phyloP scores from a whole-genome alignment of 2,329 filamentous ascomycete genomes.

The Fusarium sp. region DNA sequence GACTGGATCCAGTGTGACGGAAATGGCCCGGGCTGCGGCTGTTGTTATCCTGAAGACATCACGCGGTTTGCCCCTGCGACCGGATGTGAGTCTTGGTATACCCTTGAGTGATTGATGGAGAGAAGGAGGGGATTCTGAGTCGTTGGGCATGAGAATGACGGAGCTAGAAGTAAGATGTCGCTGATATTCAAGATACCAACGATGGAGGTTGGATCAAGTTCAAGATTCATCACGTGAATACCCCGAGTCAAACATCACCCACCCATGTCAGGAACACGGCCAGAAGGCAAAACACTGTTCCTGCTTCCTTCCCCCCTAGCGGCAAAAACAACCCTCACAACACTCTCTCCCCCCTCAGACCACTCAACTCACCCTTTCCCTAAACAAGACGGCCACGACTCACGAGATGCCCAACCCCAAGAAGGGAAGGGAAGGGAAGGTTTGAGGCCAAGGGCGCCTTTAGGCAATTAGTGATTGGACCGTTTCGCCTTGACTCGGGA shows the following conservation, averaged over 20 bases:
- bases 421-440: background rate
- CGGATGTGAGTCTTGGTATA: background rate
- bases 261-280: constrained; percentile 16
- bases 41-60: background rate
- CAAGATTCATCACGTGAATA: constrained; percentile 23
- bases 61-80: constrained; percentile 19
- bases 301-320: background rate
- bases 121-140: background rate
- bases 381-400: constrained; percentile 12
- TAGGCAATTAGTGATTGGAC: constrained; percentile 14
- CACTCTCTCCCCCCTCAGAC: background rate
- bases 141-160: too few relatives aligned
- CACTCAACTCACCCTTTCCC: constrained; percentile 8
- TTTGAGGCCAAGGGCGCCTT: background rate
- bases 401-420: background rate
- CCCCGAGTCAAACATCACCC: background rate
- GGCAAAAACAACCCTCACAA: background rate
- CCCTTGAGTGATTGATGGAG: background rate
- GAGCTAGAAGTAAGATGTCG: background rate
- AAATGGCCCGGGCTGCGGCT: constrained; percentile 4
- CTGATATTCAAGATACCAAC: background rate
- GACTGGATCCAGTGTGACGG: background rate
- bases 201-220: background rate
- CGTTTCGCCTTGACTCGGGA: background rate
- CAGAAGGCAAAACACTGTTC: constrained; percentile 7